Evolutionary conservation across 768 basidiomycete species (phyloP).

Genomic region (Kondoa subrosea): DNA sequence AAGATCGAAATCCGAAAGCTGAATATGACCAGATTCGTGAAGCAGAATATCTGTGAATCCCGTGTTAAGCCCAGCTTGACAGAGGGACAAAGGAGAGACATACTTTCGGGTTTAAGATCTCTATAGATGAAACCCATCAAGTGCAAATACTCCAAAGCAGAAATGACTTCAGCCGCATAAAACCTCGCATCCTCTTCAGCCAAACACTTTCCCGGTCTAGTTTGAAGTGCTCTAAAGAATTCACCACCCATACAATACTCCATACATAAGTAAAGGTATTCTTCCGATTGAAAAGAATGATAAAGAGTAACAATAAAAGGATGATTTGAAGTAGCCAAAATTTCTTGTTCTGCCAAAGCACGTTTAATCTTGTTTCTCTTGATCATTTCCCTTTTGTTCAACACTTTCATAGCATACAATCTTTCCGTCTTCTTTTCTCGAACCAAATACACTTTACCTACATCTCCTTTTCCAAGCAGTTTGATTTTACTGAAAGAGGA

Average conservation of each 20-base stretch:
- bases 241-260: slow-evolving; percentile 99
- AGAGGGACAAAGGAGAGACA: slow-evolving; percentile 30
- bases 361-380: slow-evolving; percentile 99
- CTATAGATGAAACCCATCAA: slow-evolving; percentile 99
- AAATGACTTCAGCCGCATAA: slow-evolving; percentile 96
- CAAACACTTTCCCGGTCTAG: slow-evolving; percentile 88
- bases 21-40: slow-evolving; percentile 95
- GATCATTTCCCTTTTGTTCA: slow-evolving; percentile 99
- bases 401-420: slow-evolving; percentile 97
- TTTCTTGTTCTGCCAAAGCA: slow-evolving; percentile 90
- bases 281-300: slow-evolving; percentile 97
- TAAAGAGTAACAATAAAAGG: slow-evolving; percentile 98
- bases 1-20: slow-evolving; percentile 97
- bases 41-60: slow-evolving; percentile 64
- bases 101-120: slow-evolving; percentile 98
- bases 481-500: slow-evolving; percentile 91
- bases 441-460: slow-evolving; percentile 94
- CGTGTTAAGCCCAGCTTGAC: background rate
- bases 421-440: slow-evolving; percentile 94
- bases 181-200: slow-evolving; percentile 88
- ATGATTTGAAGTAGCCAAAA: slow-evolving; percentile 93
- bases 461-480: slow-evolving; percentile 96
- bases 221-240: slow-evolving; percentile 94
- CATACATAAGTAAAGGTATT: slow-evolving; percentile 97
- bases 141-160: slow-evolving; percentile 94